Evolutionary conservation across 371 early-diverging fungal genomes (phyloP).

Genomic region (Actinomortierella ambigua): DNA sequence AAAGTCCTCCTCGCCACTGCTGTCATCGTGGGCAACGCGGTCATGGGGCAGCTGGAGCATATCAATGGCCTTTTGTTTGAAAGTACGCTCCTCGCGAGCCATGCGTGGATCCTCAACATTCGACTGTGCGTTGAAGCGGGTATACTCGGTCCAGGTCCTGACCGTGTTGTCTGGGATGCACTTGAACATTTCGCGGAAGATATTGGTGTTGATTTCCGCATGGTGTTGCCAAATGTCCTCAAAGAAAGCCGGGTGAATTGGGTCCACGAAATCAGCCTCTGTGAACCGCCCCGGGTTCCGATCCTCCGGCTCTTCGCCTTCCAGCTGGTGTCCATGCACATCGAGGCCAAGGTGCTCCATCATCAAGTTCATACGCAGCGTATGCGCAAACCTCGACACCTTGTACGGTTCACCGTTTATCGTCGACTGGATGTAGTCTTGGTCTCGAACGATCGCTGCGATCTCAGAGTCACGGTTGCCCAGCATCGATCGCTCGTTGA

Average conservation of each 20-base stretch:
- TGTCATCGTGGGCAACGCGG: conserved; percentile 9
- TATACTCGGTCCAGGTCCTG: conserved; percentile 62
- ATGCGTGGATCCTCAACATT: conserved; percentile 44
- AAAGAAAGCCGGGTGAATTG: conserved; percentile 51
- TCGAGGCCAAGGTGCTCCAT: conserved; percentile 85
- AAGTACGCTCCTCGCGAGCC: conserved; percentile 28
- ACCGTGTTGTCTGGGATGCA: conserved; percentile 73
- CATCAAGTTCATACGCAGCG: conserved; percentile 78
- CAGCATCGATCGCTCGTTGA: conserved; percentile 89
- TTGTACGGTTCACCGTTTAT: conserved; percentile 79
- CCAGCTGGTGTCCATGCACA: not conserved
- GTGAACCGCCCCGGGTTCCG: conserved; percentile 6
- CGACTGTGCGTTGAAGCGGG: conserved; percentile 52
- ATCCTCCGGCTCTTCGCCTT: not conserved
- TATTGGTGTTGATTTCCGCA: conserved; percentile 56
- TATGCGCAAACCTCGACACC: conserved; percentile 78
- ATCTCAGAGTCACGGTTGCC: conserved; percentile 94
- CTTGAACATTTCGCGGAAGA: conserved; percentile 68
- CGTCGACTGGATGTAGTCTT: conserved; percentile 65
- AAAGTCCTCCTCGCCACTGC: conserved; percentile 37
- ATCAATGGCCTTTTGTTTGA: conserved; percentile 55
- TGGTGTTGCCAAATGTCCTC: conserved; percentile 53
- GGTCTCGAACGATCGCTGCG: conserved; percentile 82
- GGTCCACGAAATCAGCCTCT: conserved; percentile 42
- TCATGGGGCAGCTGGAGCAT: conserved; percentile 13